phyloP scores from a whole-genome alignment of 179 eudicot species.

The Camellia oleifera region DNA sequence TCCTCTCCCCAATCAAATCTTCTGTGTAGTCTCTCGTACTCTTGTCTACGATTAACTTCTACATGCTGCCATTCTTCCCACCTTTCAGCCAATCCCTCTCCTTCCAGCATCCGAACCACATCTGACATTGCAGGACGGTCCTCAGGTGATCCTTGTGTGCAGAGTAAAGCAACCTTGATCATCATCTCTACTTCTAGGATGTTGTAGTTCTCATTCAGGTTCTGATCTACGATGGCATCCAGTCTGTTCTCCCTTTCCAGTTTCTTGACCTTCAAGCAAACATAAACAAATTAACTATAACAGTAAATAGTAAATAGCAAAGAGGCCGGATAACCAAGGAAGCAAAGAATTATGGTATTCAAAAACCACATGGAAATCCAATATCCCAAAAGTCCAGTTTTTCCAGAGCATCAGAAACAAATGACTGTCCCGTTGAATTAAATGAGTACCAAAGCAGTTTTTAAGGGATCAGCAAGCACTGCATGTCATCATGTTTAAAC shows the following conservation, averaged over 20 bases:
- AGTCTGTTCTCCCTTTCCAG: slow-evolving; percentile 73
- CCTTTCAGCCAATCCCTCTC: slow-evolving; percentile 97
- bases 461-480: background rate
- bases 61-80: slow-evolving; percentile 96
- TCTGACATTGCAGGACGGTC: slow-evolving; percentile 94
- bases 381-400: background rate
- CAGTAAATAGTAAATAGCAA: background rate
- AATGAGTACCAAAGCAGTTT: background rate
- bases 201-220: slow-evolving; percentile 47
- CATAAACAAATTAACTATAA: background rate
- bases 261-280: slow-evolving; percentile 62
- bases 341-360: background rate
- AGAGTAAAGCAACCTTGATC: slow-evolving; percentile 87
- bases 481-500: background rate
- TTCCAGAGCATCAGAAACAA: background rate
- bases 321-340: slow-evolving; percentile 5
- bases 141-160: slow-evolving; percentile 86
- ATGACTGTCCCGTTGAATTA: background rate
- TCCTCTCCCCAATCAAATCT: slow-evolving; percentile 92
- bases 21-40: slow-evolving; percentile 69
- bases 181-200: slow-evolving; percentile 77
- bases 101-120: slow-evolving; percentile 98
- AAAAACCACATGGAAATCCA: background rate
- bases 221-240: slow-evolving; percentile 75
- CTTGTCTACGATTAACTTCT: slow-evolving; percentile 75